Evolutionary conservation across 805 yeast species (phyloP), one percentile per base, ranked within the genome.

Genomic region (Candida koratica): DNA sequence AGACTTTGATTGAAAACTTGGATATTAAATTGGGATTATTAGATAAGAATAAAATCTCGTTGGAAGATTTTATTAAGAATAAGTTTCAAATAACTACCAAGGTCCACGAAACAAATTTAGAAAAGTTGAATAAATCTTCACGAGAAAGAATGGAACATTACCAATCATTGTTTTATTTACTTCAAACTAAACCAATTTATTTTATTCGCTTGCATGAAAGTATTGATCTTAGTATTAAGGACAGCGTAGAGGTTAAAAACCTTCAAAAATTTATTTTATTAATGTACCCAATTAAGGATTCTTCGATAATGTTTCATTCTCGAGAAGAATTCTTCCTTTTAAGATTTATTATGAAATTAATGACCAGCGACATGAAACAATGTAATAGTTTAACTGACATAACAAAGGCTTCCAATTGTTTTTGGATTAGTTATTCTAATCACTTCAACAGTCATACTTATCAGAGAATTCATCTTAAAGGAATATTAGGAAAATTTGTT

Each of bases 161-260:
- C 56, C 96, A 82, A 48, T 82, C 84, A 15, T 52, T 90, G 34
- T 80, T 93, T 47, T 93, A 82, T 51, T 60, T 90, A 17, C 57
- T 93, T 28, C 97, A 93, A 55, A 84, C 95, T 0, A 86, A 85
- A 49, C 84, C 95, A 0, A 55, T 58, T 1, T 90, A 90, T 50
- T 69, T 89, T 52, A 67, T 79, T 2, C 60, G 77, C 10, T 56
- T 86, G 23, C 73, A 77, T 37, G 55, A 63, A 11, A 48, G 56
- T 7, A 55, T 61, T 18, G 46, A 32, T 41, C 55, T 49, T 36
- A 49, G 16, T 34, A 49, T 43, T 43, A 61, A 43, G 50, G 58
- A 47, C 38, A 34, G 53, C 24, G 34, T 44, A 20, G 45, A 46
- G 25, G 41, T 41, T 31, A 49, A 46, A 28, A 53, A 51, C 14